Evolutionary conservation across 305 asterid species (phyloP), one percentile per base, ranked within the genome.

Genomic region (Caryopteris hybrid): DNA sequence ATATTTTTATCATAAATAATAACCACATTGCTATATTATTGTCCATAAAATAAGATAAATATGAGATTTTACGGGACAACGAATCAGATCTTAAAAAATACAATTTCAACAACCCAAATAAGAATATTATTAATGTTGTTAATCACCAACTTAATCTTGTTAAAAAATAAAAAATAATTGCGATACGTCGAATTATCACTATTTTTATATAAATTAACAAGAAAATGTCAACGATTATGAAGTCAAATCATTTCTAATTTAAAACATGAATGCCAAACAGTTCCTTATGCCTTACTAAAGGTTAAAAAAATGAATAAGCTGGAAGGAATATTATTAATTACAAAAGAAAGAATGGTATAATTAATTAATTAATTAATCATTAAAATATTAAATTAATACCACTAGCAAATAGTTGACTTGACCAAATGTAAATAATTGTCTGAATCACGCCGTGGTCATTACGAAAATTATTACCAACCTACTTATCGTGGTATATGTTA

Each of bases 371-470:
- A 52, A 29, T 2, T 12, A 9, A 22, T 8, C 13, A 36, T 48
- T 51, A 1, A 16, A 57, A 12, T 20, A 66, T n/a, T 67, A 61
- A 69, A 46, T 36, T 14, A 33, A 39, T 74, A 20, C 60, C 56
- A 54, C 18, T 68, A 43, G 43, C 67, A 47, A 45, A 46, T 25
- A 41, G 63, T 64, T 69, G 79, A 69, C 79, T 69, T 64, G 76
- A 56, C 69, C 47, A 1, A 39, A 50, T 46, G 1, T 14, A 69
- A 63, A 53, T 51, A 47, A 59, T 59, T 60, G 78, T 59, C 63
- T 47, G 39, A 53, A n/a, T 71, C 65, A 63, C 51, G 69, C 31
- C 21, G 14, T 61, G 25, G 56, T 27, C 27, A 17, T 20, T 42
- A 36, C 42, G 6, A 36, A 3, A 1, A 34, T 34, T 7, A 34